Evolutionary conservation across 768 basidiomycete genomes (phyloP).

Genomic region (Collybiopsis confluens): DNA sequence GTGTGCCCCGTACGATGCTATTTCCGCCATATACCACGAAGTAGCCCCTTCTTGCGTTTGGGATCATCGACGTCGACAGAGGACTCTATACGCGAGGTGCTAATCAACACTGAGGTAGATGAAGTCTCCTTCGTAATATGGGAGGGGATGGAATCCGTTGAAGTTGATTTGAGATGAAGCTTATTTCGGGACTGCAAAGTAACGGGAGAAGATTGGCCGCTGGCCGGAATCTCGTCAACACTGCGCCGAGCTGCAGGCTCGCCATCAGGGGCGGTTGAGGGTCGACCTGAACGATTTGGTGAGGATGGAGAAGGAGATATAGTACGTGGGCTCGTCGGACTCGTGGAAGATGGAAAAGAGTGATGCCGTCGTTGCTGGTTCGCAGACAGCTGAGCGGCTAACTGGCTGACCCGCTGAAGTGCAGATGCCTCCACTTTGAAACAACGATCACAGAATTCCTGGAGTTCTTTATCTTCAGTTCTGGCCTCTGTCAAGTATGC

Average conservation of each 20-base stretch:
- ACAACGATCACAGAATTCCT: constrained; percentile 58
- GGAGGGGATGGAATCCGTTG: constrained; percentile 51
- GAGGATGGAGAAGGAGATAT: constrained; percentile 6
- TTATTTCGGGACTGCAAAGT: constrained; percentile 15
- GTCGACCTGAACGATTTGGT: constrained; percentile 25
- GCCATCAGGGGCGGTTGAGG: constrained; percentile 46
- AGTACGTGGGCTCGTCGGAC: neutral
- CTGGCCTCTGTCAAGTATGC: constrained; percentile 31
- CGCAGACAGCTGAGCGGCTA: constrained; percentile 38
- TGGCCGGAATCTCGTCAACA: neutral
- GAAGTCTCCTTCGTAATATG: constrained; percentile 14
- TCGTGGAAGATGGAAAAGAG: constrained; percentile 9
- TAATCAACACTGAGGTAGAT: constrained; percentile 11
- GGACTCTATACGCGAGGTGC: constrained; percentile 17
- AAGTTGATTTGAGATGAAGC: constrained; percentile 47
- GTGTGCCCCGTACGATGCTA: constrained; percentile 13
- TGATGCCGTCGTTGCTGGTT: constrained; percentile 19
- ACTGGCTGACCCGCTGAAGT: constrained; percentile 59
- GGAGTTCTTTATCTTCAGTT: constrained; percentile 39
- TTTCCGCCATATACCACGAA: constrained; percentile 40
- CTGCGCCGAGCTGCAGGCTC: constrained; percentile 15
- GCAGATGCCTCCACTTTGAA: constrained; percentile 70
- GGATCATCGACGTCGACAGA: constrained; percentile 34
- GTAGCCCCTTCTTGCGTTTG: constrained; percentile 36
- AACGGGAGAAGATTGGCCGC: constrained; percentile 15